phyloP scores from a whole-genome alignment of 73 alveolate species.

The Uronychia setigera region DNA sequence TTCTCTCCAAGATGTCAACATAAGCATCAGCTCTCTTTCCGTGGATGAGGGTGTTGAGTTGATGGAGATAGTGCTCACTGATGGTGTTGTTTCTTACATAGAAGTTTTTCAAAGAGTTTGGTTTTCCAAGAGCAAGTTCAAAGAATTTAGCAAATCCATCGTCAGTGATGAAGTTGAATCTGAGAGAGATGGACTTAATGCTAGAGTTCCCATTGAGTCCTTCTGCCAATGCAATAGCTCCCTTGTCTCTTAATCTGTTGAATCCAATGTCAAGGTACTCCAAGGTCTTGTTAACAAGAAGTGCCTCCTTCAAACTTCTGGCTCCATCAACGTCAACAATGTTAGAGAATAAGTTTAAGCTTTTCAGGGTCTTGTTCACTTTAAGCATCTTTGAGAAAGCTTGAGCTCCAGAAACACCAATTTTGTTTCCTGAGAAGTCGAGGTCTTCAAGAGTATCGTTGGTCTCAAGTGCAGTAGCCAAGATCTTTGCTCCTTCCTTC shows the following conservation, averaged over 20 bases:
- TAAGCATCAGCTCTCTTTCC: constrained; percentile 50
- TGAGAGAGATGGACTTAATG: constrained; percentile 79
- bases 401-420: constrained; percentile 90
- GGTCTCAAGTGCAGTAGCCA: constrained; percentile 77
- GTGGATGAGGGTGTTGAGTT: constrained; percentile 45
- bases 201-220: constrained; percentile 80
- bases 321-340: constrained; percentile 96
- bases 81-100: constrained; percentile 80
- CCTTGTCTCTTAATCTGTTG: constrained; percentile 94
- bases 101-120: constrained; percentile 64
- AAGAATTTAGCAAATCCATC: constrained; percentile 81
- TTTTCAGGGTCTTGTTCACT: constrained; percentile 61
- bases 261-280: constrained; percentile 91
- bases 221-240: constrained; percentile 81
- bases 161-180: constrained; percentile 91
- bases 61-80: constrained; percentile 72
- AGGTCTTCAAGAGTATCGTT: constrained; percentile 76
- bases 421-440: constrained; percentile 82
- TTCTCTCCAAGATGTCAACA: constrained; percentile 83
- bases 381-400: constrained; percentile 29
- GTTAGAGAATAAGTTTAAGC: constrained; percentile 84
- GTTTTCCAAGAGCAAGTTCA: constrained; percentile 47
- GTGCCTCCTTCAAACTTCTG: constrained; percentile 82
- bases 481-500: constrained; percentile 89
- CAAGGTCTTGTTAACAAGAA: constrained; percentile 75